These are phyloP conservation scores for Trichoderma sp. DNA, from an alignment of 2,329 filamentous ascomycete species.

Conservation along the genomic window DNA sequence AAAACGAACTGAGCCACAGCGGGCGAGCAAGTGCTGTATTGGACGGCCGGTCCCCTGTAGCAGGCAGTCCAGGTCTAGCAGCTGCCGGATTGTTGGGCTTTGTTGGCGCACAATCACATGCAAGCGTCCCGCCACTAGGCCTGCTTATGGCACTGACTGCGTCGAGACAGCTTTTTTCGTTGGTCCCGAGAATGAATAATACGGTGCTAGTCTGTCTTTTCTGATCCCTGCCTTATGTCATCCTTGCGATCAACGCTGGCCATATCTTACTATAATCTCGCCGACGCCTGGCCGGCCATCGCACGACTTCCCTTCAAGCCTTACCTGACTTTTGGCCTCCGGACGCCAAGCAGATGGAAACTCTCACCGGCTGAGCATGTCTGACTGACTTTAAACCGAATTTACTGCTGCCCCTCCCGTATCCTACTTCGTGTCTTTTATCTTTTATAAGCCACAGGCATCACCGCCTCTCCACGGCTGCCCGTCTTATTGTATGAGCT, in stretches of 20 bases:
- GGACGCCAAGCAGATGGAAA: slow-evolving; percentile 15
- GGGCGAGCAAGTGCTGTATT: neutral
- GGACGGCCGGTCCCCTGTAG: neutral
- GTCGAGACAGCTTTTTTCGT: neutral
- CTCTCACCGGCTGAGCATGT: neutral
- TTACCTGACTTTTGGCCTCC: neutral
- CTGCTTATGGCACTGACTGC: neutral
- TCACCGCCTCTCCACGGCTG: slow-evolving; percentile 15
- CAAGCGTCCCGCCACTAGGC: slow-evolving; percentile 16
- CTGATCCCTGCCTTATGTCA: slow-evolving; percentile 29
- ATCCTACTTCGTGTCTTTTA: neutral
- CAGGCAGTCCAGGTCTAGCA: neutral
- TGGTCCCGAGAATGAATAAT: neutral
- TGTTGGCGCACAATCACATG: slow-evolving; percentile 27
- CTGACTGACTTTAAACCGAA: neutral
- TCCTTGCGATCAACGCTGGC: slow-evolving; percentile 25
- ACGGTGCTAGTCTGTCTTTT: neutral
- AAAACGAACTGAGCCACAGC: slow-evolving; percentile 17
- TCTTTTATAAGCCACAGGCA: neutral
- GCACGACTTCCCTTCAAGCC: neutral
- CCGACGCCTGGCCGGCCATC: neutral
- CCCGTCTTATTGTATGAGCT: slow-evolving; percentile 1
- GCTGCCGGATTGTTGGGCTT: slow-evolving; percentile 8
- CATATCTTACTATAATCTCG: slow-evolving; percentile 8
- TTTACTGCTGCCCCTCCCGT: neutral